Evolutionary conservation across 2,329 filamentous ascomycete genomes (phyloP).

Genomic region (Gliomastix tumulicola): DNA sequence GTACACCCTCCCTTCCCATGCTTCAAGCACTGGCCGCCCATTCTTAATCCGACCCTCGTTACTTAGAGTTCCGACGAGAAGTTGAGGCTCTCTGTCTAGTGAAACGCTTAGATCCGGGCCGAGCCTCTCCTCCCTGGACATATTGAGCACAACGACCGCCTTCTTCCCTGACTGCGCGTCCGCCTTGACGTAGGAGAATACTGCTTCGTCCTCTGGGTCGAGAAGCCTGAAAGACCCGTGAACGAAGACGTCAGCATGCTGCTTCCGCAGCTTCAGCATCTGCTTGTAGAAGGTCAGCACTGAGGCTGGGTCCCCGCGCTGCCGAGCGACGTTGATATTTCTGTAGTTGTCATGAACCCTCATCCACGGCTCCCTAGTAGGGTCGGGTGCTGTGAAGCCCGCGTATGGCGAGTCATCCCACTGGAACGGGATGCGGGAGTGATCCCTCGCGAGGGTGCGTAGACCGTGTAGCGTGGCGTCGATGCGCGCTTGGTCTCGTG

Average conservation of each 20-base stretch:
- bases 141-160: conserved; percentile 37
- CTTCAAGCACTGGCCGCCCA: conserved; percentile 6
- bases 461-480: conserved; percentile 43
- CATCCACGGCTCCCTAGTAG: conserved; percentile 64
- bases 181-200: conserved; percentile 49
- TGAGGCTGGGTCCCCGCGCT: conserved; percentile 34
- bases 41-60: conserved; percentile 1
- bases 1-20: conserved; percentile 20
- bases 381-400: conserved; percentile 45
- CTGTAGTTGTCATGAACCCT: conserved; percentile 52
- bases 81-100: conserved; percentile 9
- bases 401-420: conserved; percentile 53
- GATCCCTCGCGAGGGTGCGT: conserved; percentile 53
- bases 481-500: conserved; percentile 24
- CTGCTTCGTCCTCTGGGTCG: conserved; percentile 39
- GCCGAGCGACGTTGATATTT: conserved; percentile 47
- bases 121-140: conserved; percentile 26
- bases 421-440: conserved; percentile 59
- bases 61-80: conserved; percentile 18
- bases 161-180: conserved; percentile 12
- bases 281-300: conserved; percentile 55
- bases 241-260: conserved; percentile 51
- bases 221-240: conserved; percentile 53
- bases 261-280: conserved; percentile 42
- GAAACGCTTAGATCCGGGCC: conserved; percentile 13